phyloP scores from a whole-genome alignment of 2,329 filamentous ascomycete species.

The Aureobasidium sp. region DNA sequence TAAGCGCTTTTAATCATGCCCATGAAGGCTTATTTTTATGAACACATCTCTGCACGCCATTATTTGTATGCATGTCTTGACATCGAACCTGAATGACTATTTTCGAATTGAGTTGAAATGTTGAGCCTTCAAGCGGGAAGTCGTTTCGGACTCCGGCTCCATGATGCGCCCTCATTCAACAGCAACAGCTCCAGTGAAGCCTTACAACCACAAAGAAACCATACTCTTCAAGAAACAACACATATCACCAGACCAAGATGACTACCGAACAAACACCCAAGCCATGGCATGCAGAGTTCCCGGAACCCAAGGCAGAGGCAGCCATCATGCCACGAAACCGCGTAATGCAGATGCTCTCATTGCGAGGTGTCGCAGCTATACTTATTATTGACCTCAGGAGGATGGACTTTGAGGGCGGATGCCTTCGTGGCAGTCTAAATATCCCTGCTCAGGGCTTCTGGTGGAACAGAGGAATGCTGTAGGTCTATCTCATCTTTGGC shows the following conservation, averaged over 20 bases:
- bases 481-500: too few species aligned
- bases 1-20: conserved; percentile 10
- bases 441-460: conserved; percentile 41
- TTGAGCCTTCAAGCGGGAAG: background rate
- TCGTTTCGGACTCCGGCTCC: conserved; percentile 4
- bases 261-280: background rate
- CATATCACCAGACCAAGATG: background rate
- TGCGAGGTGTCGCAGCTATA: conserved; percentile 26
- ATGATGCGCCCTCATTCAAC: background rate
- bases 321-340: conserved; percentile 29
- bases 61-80: too few species aligned
- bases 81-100: background rate
- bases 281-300: conserved; percentile 35
- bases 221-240: background rate
- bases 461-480: conserved; percentile 34
- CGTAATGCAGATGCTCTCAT: conserved; percentile 27
- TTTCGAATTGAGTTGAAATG: background rate
- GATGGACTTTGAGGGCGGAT: conserved; percentile 39
- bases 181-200: background rate
- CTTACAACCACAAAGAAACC: background rate
- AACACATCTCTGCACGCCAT: background rate
- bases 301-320: conserved; percentile 30
- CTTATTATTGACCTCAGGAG: conserved; percentile 37
- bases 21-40: conserved; percentile 1
- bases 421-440: conserved; percentile 35